A percentile compares a stretch with the other conserved stretches of the same genome.
Conservation (phyloP, 2,329 filamentous ascomycete species). For the Clonostachys sp. region DNA sequence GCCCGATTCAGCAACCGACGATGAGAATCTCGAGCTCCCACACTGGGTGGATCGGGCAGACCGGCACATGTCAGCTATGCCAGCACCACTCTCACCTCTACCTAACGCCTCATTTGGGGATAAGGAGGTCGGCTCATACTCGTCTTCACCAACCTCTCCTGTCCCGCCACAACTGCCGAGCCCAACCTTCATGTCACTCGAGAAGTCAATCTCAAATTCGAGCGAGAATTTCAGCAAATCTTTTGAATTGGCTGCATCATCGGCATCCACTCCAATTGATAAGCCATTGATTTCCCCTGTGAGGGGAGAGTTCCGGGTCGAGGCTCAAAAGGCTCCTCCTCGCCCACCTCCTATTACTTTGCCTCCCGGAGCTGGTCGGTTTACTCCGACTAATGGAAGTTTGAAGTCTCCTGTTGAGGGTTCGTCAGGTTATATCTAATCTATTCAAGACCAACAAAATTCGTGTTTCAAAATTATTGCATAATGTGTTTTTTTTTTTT, state of each 20-base stretch:
- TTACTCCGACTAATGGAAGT: slow-evolving; percentile 6
- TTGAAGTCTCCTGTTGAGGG: slow-evolving; percentile 3
- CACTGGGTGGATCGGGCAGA: slow-evolving; percentile 19
- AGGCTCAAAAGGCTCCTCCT: slow-evolving; percentile 24
- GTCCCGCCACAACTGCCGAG: slow-evolving; percentile 23
- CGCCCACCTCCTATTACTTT: slow-evolving; percentile 20
- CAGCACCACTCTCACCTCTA: slow-evolving; percentile 23
- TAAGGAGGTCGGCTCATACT: slow-evolving; percentile 3
- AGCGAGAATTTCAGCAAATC: slow-evolving; percentile 20
- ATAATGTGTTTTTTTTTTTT: no score
- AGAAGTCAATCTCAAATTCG: slow-evolving; percentile 23
- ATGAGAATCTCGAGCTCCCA: slow-evolving; percentile 7
- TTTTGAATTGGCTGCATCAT: slow-evolving; percentile 21
- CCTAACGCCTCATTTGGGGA: background rate
- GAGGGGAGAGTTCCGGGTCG: slow-evolving; percentile 19
- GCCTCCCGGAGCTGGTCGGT: slow-evolving; percentile 8
- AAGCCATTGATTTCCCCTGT: slow-evolving; percentile 22
- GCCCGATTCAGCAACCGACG: background rate
- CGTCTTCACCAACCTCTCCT: slow-evolving; percentile 2
- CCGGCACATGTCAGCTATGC: slow-evolving; percentile 24
- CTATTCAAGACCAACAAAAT: background rate
- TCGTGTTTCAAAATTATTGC: no score
- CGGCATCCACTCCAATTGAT: slow-evolving; percentile 1
- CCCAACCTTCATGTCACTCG: slow-evolving; percentile 26
- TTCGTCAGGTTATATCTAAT: slow-evolving; percentile 4